These are phyloP conservation scores for Malania oleifera DNA, from an alignment of 164 flowering plant genomes.

Conservation along the genomic window DNA sequence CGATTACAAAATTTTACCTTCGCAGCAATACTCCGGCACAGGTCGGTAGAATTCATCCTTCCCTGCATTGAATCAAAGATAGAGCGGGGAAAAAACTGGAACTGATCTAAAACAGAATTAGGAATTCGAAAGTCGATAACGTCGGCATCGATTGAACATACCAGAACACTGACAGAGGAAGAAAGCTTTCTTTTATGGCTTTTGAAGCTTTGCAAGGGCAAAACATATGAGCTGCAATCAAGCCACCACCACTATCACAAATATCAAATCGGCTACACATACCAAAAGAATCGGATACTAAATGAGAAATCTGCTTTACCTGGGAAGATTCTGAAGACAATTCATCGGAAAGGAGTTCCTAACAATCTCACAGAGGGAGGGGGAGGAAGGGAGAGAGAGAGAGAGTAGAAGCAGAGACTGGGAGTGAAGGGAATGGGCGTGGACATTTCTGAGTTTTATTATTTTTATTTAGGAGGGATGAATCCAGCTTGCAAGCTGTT, in stretches of 20 bases:
- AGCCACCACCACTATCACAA: not conserved
- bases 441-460: no score
- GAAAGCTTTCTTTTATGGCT: conserved; percentile 19
- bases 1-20: no score
- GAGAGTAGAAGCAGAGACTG: not conserved
- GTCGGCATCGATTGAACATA: conserved; percentile 4
- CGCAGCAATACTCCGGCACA: conserved; percentile 10
- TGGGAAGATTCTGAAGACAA: conserved; percentile 41
- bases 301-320: conserved; percentile 19
- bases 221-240: conserved; percentile 31
- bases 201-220: conserved; percentile 23
- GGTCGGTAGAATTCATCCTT: conserved; percentile 14
- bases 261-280: not conserved
- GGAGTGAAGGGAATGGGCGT: no score
- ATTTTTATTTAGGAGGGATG: no score
- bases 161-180: conserved; percentile 13
- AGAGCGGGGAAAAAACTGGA: no score
- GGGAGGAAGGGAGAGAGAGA: not conserved
- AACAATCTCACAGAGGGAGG: no score
- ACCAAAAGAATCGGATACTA: no score
- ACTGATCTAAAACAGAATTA: no score
- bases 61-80: conserved; percentile 13
- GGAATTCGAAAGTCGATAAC: no score
- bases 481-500: no score
- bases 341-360: conserved; percentile 31